Base-by-base conservation (phyloP, 306 rosid genomes). In the Sesbania bispinosa region DNA sequence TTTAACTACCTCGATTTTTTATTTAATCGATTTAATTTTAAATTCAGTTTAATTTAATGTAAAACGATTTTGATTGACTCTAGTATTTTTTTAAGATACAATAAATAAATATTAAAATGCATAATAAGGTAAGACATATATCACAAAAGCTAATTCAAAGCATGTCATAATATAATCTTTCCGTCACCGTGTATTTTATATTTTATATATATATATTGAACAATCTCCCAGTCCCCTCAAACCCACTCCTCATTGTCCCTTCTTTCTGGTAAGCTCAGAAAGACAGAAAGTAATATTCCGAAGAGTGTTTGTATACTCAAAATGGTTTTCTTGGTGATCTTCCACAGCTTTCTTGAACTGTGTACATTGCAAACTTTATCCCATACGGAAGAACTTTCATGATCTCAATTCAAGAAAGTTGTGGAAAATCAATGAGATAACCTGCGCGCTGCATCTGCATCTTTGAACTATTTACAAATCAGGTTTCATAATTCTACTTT, bases 301-400 rank as follows among this genome's bases (percentile, higher is more conserved):
- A 7, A 50, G 29, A 21, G 1, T 15, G 13, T 58, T 14, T 8
- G 8, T 1, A n/a, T n/a, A n/a, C n/a, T 58, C 14, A 15, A 1
- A 33, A 64, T 24, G 71, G 14, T 65, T 32, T 26, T 45, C 55
- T 65, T 45, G 9, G 0, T 45, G 71, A 27, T 45, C 27, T 46
- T 46, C 45, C 58, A 66, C 30, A 1, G 45, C 45, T 66, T 66
- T 66, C 59, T 66, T 66, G 45, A 65, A 65, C 71, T 45, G 71
- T 65, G 42, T 45, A 9, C 3, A n/a, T n/a, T n/a, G n/a, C n/a
- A n/a, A n/a, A 61, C 0, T 1, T 7, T 39, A 15, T 29, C 15
- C 16, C 45, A 35, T 18, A 19, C 20, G 2, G 5, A 10, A 19
- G 11, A 39, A 19, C 21, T 62, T 38, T 10, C 67, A 20, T 6